Base-by-base conservation (phyloP, 108 stramenopile genomes). In the Skeletonema potamos region DNA sequence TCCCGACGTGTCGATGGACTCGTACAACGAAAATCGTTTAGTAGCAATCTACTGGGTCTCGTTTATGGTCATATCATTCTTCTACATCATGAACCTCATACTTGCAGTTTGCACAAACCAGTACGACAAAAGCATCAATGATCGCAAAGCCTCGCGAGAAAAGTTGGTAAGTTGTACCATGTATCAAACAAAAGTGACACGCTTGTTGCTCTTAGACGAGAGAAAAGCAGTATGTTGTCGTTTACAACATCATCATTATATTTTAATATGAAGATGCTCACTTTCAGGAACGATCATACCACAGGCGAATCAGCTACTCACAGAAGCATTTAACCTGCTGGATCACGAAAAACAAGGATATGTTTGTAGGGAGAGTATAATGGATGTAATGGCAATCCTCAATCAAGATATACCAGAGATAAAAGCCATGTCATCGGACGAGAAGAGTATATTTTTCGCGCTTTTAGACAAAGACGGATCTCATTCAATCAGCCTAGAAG, bases 1-100 rank as follows among this genome's bases (percentile, higher is more conserved):
- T 60, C 93, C 93, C 0, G 92, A 90, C 62, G 84, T 92, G 10
- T 88, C 88, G 86, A 94, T 91, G 90, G 81, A 86, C 18, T 74
- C 83, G 4, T 94, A 90, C 82, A 91, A 89, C 58, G 65, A 84
- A 37, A 81, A 89, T 64, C 79, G 90, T 27, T 60, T 85, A 30
- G 66, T 76, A n/a, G 82, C 76, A 28, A 10, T 90, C 18, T 94
- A 77, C 69, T 94, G 90, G 37, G 69, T 90, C 12, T 76, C 77
- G 28, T 94, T 86, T 66, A 91, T 94, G 89, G 43, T 85, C 12
- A 54, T 94, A 44, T 62, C 81, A 1, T 92, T 87, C 82, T 94
- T 90, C 64, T 88, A 88, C 68, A 39, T 91, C 48, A 90, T 89
- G 90, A 91, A 91, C 58, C 68, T 94, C 4, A 66, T 94, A 60